phyloP scores from a whole-genome alignment of 768 basidiomycete genomes.

The Pisolithus sp. region DNA sequence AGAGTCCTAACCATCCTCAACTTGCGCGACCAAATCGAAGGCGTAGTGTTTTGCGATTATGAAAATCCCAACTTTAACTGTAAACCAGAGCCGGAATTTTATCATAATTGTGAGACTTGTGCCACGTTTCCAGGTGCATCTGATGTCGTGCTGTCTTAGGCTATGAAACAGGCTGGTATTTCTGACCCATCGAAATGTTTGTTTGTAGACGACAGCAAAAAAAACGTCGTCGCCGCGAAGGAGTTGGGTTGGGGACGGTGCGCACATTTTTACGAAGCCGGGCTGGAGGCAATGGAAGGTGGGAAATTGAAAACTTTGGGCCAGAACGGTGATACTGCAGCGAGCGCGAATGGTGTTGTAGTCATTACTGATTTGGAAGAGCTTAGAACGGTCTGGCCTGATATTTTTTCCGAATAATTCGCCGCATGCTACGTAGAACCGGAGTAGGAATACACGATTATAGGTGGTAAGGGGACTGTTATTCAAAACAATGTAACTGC shows the following conservation, averaged over 20 bases:
- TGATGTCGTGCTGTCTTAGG: conserved; percentile 35
- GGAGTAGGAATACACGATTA: conserved; percentile 3
- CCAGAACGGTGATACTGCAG: conserved; percentile 30
- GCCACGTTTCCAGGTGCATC: neutral
- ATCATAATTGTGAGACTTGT: conserved; percentile 42
- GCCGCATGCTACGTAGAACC: neutral
- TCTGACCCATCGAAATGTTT: conserved; percentile 64
- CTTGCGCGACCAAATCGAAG: conserved; percentile 65
- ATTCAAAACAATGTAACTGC: conserved; percentile 64
- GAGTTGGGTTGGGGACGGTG: conserved; percentile 65
- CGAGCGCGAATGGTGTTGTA: conserved; percentile 39
- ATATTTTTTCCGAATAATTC: conserved; percentile 49
- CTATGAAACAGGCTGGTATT: conserved; percentile 54
- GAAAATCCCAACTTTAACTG: conserved; percentile 57
- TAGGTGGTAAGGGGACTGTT: neutral
- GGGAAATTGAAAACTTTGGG: conserved; percentile 45
- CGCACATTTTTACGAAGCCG: conserved; percentile 71
- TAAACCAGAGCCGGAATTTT: conserved; percentile 76
- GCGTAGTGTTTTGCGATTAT: conserved; percentile 78
- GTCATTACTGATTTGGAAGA: conserved; percentile 57
- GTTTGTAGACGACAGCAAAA: conserved; percentile 73
- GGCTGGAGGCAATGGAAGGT: conserved; percentile 57
- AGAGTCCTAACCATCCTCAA: conserved; percentile 72
- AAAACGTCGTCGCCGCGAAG: conserved; percentile 63
- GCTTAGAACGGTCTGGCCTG: conserved; percentile 65